Percentiles rank a stretch among this genome's conserved stretches.
phyloP scores from a whole-genome alignment of 805 yeast species.

The Candida taoyuanica region DNA sequence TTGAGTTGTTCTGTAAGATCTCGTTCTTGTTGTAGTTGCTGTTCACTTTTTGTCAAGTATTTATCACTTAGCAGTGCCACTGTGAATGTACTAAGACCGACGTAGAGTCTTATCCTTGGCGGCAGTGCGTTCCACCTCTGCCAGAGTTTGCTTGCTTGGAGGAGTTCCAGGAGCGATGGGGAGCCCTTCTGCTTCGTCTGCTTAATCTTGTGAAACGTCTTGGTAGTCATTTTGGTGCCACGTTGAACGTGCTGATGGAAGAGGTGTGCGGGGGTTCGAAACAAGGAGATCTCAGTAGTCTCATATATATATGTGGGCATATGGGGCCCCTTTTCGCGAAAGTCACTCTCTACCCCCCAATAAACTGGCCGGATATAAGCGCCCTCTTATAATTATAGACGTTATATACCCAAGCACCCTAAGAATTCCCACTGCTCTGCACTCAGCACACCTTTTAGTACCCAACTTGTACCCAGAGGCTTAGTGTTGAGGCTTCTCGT shows the following conservation, averaged over 20 bases:
- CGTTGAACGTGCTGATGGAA: too few species aligned
- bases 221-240: too few species aligned
- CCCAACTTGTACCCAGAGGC: slow-evolving; percentile 5
- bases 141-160: slow-evolving; percentile 5
- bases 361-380: too few species aligned
- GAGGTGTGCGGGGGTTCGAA: too few species aligned
- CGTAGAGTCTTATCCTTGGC: slow-evolving; percentile 22
- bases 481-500: slow-evolving; percentile 5
- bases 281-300: too few species aligned
- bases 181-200: too few species aligned
- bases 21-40: slow-evolving; percentile 17
- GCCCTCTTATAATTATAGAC: too few species aligned
- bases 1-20: slow-evolving; percentile 3
- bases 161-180: too few species aligned
- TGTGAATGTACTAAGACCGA: slow-evolving; percentile 27
- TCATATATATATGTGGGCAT: too few species aligned
- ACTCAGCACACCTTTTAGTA: slow-evolving; percentile 7
- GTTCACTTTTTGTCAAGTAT: slow-evolving; percentile 17
- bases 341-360: too few species aligned
- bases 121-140: slow-evolving; percentile 23
- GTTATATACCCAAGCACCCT: slow-evolving; percentile 12
- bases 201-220: too few species aligned
- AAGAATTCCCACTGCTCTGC: slow-evolving; percentile 14
- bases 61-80: slow-evolving; percentile 26
- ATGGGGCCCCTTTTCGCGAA: too few species aligned